These are phyloP conservation scores for Jackrogersella multiformis DNA, from an alignment of 495 filamentous ascomycete species.

Conservation along the genomic window DNA sequence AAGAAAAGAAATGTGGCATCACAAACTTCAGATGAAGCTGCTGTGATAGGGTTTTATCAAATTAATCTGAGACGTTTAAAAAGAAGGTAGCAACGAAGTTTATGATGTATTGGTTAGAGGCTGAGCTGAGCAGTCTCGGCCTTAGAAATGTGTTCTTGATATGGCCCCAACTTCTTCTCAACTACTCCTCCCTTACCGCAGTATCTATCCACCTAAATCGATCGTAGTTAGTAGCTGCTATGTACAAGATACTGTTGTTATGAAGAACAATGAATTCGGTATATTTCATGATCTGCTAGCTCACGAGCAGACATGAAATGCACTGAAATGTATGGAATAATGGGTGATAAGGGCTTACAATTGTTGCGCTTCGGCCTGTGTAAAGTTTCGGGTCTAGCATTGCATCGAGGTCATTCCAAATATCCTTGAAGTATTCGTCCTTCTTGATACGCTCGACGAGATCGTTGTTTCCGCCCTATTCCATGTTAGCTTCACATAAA, in stretches of 20 bases:
- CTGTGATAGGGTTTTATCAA: background rate
- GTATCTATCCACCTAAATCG: conserved; percentile 55
- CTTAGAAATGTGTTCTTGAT: conserved; percentile 38
- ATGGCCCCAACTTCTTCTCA: conserved; percentile 43
- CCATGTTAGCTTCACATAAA: background rate
- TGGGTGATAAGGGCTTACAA: conserved; percentile 2
- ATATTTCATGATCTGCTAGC: background rate
- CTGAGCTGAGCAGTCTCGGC: conserved; percentile 43
- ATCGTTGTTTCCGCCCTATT: conserved; percentile 68
- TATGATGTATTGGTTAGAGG: conserved; percentile 24
- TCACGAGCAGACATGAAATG: background rate
- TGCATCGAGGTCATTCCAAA: conserved; percentile 75
- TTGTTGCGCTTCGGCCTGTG: conserved; percentile 65
- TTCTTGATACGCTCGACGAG: conserved; percentile 81
- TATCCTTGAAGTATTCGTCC: conserved; percentile 82
- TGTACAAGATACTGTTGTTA: background rate
- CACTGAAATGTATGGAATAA: background rate
- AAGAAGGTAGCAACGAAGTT: too few relatives aligned
- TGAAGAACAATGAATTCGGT: background rate
- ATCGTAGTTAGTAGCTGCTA: background rate
- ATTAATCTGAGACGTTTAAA: background rate
- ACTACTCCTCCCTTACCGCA: conserved; percentile 48
- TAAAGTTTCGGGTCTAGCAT: conserved; percentile 78
- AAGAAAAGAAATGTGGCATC: background rate
- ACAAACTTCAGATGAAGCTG: too few relatives aligned